A percentile compares a stretch with the other conserved stretches of the same genome.
Evolutionary conservation across 345 rosid species (phyloP).

Genomic region (Erodium maritimum): DNA sequence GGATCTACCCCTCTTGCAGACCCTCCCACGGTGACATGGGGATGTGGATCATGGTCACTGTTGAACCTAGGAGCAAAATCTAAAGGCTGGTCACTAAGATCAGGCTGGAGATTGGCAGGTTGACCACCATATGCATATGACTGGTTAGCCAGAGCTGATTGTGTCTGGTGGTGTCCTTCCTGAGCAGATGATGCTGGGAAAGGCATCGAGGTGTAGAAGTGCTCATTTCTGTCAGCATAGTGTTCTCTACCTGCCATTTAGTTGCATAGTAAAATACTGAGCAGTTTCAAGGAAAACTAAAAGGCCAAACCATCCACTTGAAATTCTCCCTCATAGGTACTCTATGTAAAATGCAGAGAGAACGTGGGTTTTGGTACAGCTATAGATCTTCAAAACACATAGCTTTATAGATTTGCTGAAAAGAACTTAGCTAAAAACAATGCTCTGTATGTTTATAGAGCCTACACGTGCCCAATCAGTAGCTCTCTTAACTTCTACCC

Average conservation of each 20-base stretch:
- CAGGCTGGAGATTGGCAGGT: constrained; percentile 28
- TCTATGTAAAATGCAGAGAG: neutral
- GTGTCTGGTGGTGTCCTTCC: constrained; percentile 32
- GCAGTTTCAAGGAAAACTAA: neutral
- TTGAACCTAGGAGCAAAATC: constrained; percentile 51
- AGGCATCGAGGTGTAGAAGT: constrained; percentile 18
- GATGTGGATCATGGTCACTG: constrained; percentile 30
- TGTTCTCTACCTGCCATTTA: constrained; percentile 36
- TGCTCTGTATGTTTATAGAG: too few relatives aligned
- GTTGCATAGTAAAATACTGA: constrained; percentile 17
- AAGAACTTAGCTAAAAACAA: too few relatives aligned
- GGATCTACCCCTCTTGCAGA: constrained; percentile 25
- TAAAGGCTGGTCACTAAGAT: constrained; percentile 57
- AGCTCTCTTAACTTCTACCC: too few relatives aligned
- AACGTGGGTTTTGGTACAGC: too few relatives aligned
- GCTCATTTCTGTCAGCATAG: constrained; percentile 22
- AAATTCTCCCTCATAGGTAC: constrained; percentile 3
- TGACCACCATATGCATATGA: constrained; percentile 51
- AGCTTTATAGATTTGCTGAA: too few relatives aligned
- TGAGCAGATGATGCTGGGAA: constrained; percentile 32
- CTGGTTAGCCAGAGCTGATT: constrained; percentile 37
- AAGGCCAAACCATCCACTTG: constrained; percentile 6
- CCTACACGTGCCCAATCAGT: too few relatives aligned
- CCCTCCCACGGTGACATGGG: constrained; percentile 29
- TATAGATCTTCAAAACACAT: too few relatives aligned